Evolutionary conservation across 192 early-diverging fungal genomes (phyloP).

Genomic region (Rhizoclosmatium sp.): DNA sequence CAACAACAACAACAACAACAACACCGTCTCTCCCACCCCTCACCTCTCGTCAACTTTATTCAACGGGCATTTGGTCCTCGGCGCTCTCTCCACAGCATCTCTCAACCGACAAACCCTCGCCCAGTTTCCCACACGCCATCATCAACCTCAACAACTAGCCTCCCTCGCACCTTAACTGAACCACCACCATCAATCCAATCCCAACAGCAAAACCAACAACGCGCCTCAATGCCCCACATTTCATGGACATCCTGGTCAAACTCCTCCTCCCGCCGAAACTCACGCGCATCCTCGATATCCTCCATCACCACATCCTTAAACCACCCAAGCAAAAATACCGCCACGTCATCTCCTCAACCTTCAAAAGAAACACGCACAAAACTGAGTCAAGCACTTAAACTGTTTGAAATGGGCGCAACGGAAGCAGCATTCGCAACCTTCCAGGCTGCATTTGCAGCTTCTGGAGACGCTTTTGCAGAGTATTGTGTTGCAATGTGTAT

Average conservation of each 20-base stretch:
- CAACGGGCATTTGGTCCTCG: constrained; percentile 67
- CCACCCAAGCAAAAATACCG: not conserved
- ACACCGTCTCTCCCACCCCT: not conserved
- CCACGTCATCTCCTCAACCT: not conserved
- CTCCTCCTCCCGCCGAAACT: not conserved
- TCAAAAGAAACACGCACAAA: not conserved
- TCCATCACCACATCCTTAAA: not conserved
- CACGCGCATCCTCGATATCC: not conserved
- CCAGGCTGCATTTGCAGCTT: not conserved
- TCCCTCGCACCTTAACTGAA: not conserved
- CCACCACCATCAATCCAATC: not conserved
- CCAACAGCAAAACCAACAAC: not conserved
- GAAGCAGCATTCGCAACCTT: constrained; percentile 32
- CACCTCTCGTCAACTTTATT: constrained; percentile 67
- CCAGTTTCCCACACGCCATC: constrained; percentile 4
- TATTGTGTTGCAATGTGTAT: constrained; percentile 31
- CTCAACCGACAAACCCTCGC: not conserved
- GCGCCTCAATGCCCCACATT: constrained; percentile 33
- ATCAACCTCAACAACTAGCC: not conserved
- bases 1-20: constrained; percentile 30
- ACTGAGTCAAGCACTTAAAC: not conserved
- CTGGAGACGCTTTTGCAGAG: constrained; percentile 14
- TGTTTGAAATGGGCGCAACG: constrained; percentile 36
- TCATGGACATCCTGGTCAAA: constrained; percentile 45
- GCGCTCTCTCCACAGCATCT: not conserved